Evolutionary conservation across 768 basidiomycete species (phyloP).

Genomic region (Calocera viscosa): DNA sequence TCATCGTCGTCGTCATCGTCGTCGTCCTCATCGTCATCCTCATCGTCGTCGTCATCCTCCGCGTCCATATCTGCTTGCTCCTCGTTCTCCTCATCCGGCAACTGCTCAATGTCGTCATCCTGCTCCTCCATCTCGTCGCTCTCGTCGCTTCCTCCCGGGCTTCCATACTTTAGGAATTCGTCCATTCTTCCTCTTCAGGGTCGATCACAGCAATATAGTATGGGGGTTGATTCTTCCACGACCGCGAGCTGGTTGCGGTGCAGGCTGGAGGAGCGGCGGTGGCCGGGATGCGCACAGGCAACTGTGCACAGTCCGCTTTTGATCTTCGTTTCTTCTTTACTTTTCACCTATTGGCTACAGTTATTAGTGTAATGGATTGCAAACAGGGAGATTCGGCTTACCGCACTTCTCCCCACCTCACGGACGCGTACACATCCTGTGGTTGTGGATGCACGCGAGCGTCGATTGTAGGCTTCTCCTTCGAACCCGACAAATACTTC

Average conservation of each 20-base stretch:
- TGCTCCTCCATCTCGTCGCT: slow-evolving; percentile 41
- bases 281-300: no score
- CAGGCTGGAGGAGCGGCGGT: no score
- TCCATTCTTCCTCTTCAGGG: neutral
- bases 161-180: neutral
- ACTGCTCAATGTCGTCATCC: slow-evolving; percentile 51
- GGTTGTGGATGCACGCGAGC: neutral
- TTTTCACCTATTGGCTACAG: no score
- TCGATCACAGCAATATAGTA: neutral
- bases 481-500: no score
- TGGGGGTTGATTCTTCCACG: no score
- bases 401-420: neutral
- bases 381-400: neutral
- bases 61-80: slow-evolving; percentile 18
- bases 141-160: slow-evolving; percentile 28
- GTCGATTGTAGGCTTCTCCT: no score
- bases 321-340: no score
- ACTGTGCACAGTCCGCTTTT: no score
- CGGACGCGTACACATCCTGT: neutral
- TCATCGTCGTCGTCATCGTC: slow-evolving; percentile 13
- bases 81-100: slow-evolving; percentile 32
- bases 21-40: slow-evolving; percentile 9
- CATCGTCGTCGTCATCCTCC: slow-evolving; percentile 18
- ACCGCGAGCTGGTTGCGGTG: no score
- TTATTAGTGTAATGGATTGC: no score